These are phyloP conservation scores for Cercophora scortea DNA, from an alignment of 495 filamentous ascomycete genomes.

Conservation along the genomic window DNA sequence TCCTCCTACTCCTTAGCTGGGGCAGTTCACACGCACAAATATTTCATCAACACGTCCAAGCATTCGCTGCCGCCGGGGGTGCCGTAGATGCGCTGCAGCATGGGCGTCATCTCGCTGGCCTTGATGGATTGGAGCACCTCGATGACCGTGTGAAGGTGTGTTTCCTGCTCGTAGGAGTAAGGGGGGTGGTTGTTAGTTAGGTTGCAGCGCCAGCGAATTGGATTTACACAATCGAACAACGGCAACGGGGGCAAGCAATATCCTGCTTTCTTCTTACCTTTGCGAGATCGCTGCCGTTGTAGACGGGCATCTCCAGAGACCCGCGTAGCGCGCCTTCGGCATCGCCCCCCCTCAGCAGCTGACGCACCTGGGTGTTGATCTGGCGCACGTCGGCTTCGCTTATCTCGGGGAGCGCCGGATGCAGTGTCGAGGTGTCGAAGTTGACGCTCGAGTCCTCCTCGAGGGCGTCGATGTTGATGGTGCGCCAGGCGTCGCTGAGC, in stretches of 20 bases:
- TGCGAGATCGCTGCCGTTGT: conserved; percentile 55
- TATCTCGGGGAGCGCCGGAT: conserved; percentile 59
- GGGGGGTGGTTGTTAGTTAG: too few relatives aligned
- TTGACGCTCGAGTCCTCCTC: conserved; percentile 81
- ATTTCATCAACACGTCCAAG: conserved; percentile 70
- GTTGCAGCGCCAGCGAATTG: too few relatives aligned
- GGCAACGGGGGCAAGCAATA: too few relatives aligned
- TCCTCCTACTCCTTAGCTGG: background rate
- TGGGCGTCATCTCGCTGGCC: conserved; percentile 80
- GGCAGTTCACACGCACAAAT: conserved; percentile 44
- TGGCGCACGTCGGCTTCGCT: conserved; percentile 64
- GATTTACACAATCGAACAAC: too few relatives aligned
- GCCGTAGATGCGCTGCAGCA: conserved; percentile 67
- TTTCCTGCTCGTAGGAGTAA: conserved; percentile 40
- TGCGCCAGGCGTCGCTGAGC: conserved; percentile 65
- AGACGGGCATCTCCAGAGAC: conserved; percentile 61
- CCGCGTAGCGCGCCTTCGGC: conserved; percentile 73
- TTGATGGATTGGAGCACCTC: conserved; percentile 88
- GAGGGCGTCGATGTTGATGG: conserved; percentile 85
- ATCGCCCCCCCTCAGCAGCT: conserved; percentile 78
- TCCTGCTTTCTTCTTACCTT: conserved; percentile 38
- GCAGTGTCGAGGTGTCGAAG: conserved; percentile 75
- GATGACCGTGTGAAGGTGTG: conserved; percentile 71
- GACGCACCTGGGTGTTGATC: conserved; percentile 68
- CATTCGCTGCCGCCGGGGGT: conserved; percentile 64